Percentiles rank a stretch among this genome's conserved stretches.
Evolutionary conservation across 495 filamentous ascomycete species (phyloP).

Genomic region (Penicillium salamii): DNA sequence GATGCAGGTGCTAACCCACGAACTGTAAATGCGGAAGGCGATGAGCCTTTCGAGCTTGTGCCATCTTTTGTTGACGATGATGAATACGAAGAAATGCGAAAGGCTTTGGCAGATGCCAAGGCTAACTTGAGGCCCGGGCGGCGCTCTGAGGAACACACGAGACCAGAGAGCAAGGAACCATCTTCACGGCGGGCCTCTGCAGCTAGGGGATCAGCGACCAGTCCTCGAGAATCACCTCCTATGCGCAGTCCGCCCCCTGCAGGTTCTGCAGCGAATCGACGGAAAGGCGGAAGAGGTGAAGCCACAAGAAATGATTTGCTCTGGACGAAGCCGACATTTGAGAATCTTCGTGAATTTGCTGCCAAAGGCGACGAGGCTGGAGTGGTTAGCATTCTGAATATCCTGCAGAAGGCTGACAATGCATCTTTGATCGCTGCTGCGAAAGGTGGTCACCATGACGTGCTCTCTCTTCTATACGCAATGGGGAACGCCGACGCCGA

Average conservation of each 20-base stretch:
- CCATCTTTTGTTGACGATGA: constrained; percentile 69
- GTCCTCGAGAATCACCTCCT: constrained; percentile 62
- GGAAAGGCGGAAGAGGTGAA: constrained; percentile 58
- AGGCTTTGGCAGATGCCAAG: constrained; percentile 45
- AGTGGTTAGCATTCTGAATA: constrained; percentile 75
- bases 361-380: constrained; percentile 78
- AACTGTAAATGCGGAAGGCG: constrained; percentile 78
- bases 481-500: constrained; percentile 77
- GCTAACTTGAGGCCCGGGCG: constrained; percentile 46
- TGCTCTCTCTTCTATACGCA: constrained; percentile 80
- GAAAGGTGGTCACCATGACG: constrained; percentile 84
- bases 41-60: constrained; percentile 82
- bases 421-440: constrained; percentile 87
- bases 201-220: constrained; percentile 38
- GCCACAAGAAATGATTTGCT: constrained; percentile 59
- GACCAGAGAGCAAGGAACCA: constrained; percentile 51
- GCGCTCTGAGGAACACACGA: constrained; percentile 60
- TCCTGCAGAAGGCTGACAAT: constrained; percentile 71
- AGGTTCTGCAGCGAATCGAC: constrained; percentile 31
- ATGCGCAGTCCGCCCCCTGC: constrained; percentile 49
- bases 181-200: constrained; percentile 65
- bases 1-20: constrained; percentile 86
- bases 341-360: constrained; percentile 78
- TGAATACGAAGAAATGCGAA: constrained; percentile 57
- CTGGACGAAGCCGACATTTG: constrained; percentile 58